Evolutionary conservation across 192 early-diverging fungal species (phyloP), one percentile per base, ranked within the genome.

Genomic region (Coemansia sp.): DNA sequence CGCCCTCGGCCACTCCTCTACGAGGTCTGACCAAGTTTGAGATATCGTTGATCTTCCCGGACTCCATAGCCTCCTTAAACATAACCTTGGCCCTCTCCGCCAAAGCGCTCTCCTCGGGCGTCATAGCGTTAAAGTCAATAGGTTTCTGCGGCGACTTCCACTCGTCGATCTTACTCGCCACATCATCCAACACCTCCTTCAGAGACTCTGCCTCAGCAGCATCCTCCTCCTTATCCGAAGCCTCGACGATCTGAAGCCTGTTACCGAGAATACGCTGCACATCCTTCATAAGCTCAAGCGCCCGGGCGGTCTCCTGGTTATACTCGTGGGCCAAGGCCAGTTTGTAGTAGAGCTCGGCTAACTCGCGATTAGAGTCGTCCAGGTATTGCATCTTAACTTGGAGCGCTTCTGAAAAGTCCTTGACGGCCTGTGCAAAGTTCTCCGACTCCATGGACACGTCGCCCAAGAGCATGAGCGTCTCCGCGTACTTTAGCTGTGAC

Each of bases 361-460:
- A 57, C 47, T 84, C 79, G 36, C 83, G 83, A 52, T 50, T 43
- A 38, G 75, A 79, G 28, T 70, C 68, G 20, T 52, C 69, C 39
- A 79, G 62, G 33, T 59, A 64, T 59, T 69, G 70, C 57, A 42
- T 61, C 39, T 82, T 81, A 57, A 82, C 72, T 12, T 45, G 25
- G 8, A 78, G 62, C 0, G 83, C 83, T 16, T 57, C 57, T 3
- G 42, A 47, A 62, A 74, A 84, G 67, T 84, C 83, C 16, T 62
- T 73, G 47, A 62, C 57, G 0, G 83, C 83, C 59, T 84, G 79
- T 12, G 58, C 70, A 76, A 86, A 81, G 62, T 77, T 86, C 83
- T 91, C 92, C 9, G 88, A 88, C 74, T 96, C 94, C 60, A 96
- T 76, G 6, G 90, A 94, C 7, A 96, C 87, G 69, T 96, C 94